Evolutionary conservation across 23 red algal species (phyloP).

Genomic region (Gracilaria caudata): DNA sequence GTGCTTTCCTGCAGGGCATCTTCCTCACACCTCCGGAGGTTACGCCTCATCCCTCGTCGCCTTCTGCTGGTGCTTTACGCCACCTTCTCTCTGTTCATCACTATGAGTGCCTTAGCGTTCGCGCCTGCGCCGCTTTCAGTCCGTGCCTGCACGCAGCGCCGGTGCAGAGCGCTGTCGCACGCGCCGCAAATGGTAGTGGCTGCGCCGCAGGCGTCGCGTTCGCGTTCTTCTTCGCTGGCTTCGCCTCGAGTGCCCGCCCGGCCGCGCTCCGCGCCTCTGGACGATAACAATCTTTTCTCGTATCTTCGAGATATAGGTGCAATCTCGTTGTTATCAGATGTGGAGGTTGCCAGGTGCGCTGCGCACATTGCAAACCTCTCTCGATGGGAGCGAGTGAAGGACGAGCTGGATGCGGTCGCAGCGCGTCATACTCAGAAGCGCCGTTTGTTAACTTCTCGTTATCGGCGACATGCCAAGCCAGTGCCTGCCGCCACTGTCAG

Average conservation of each 20-base stretch:
- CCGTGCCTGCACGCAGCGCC: slow-evolving; percentile 7
- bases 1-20: background rate
- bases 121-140: slow-evolving; percentile 13
- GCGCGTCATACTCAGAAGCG: background rate
- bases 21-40: background rate
- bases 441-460: slow-evolving; percentile 8
- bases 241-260: background rate
- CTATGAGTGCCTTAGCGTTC: slow-evolving; percentile 3
- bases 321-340: slow-evolving; percentile 59
- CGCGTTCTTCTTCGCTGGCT: background rate
- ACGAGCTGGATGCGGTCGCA: slow-evolving; percentile 2
- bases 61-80: background rate
- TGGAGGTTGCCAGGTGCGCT: slow-evolving; percentile 66
- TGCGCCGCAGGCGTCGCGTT: slow-evolving; percentile 17
- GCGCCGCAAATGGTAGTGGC: slow-evolving; percentile 13
- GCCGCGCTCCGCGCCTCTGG: background rate
- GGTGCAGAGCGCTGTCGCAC: slow-evolving; percentile 16
- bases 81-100: slow-evolving; percentile 12
- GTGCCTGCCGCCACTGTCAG: slow-evolving; percentile 24
- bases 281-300: slow-evolving; percentile 47
- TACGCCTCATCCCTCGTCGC: background rate
- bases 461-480: slow-evolving; percentile 22
- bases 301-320: slow-evolving; percentile 87
- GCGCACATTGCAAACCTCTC: slow-evolving; percentile 64
- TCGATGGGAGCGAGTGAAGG: slow-evolving; percentile 56